Evolutionary conservation across 371 early-diverging fungal genomes (phyloP), one percentile per base, ranked within the genome.

Genomic region (Mortierella sp.): DNA sequence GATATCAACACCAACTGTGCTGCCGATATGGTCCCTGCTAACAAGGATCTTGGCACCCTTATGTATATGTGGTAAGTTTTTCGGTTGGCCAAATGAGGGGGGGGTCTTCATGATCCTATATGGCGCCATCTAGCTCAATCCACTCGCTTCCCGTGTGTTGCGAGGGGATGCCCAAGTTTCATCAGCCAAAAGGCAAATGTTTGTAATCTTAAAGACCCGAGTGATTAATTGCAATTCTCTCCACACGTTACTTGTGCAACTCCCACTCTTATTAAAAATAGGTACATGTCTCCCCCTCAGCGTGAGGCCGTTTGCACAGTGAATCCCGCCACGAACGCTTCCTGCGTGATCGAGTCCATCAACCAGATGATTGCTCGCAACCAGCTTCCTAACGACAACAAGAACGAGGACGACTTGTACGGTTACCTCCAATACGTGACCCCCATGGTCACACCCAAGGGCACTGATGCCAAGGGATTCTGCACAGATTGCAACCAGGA

Each of bases 221-320:
- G 24, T 21, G 18, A 23, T 39, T 54, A 41, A 34, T 39, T 54
- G n/a, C 13, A 50, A 18, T 62, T 49, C 46, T 21, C 49, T 48
- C 54, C 41, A 34, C 34, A 16, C 18, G 42, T 42, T 42, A n/a
- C n/a, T 42, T 42, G 34, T 34, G 34, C 34, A 10, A 34, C 34
- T 34, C 7, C n/a, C n/a, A 38, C 38, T 38, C 38, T 38, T 19
- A 18, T 58, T 7, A 38, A 18, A 21, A 18, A 19, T 31, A 76
- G 78, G 78, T 76, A 76, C 56, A 5, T 66, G 54, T 76, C 78
- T 13, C 63, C 78, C 13, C 54, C 78, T 26, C 70, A 70, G 53
- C 61, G 67, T n/a, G 63, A 76, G 16, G 66, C 78, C 5, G 47
- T 76, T 45, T 76, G 76, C 48, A 10, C 62, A 16, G 46, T 65